Evolutionary conservation across 1,284 basidiomycete genomes (phyloP), one percentile per base, ranked within the genome.

Genomic region (Malassezia nana): DNA sequence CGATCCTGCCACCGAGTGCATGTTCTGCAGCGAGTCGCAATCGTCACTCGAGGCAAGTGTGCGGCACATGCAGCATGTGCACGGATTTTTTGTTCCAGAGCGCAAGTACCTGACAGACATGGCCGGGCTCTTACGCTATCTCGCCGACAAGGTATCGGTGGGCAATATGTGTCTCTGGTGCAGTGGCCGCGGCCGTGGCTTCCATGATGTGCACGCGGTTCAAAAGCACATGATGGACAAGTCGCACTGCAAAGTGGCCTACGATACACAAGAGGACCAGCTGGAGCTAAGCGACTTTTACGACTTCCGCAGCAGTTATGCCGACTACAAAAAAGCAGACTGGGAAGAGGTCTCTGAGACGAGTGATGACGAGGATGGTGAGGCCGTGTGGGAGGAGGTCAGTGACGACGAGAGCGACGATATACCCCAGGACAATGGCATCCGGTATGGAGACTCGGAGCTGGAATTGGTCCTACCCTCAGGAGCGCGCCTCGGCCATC

Each of bases 61-160:
- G 18, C 77, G 79, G 0, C 94, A 98, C 78, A 98, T 99, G 94
- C 82, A 84, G 29, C 75, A 76, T 39, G 76, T 76, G 0, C 94
- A 98, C 76, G 89, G 89, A 24, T 98, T 98, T 80, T 96, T 94
- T 79, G 80, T 99, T 56, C 94, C 94, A 40, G 92, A 98, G 63
- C 83, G 83, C 33, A 88, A 95, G 40, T 92, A 87, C 74, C 82
- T 98, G 58, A 78, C 86, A 62, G 89, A 98, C 75, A 75, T 86
- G 26, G 63, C 81, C 1, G 94, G 92, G 2, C 81, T 99, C 28
- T 77, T 96, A 52, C 77, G 78, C 1, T 90, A 94, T 75, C 81
- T 99, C 6, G 89, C 88, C 3, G 89, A 96, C 76, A 95, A 95
- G 76, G 83, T 98, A 35, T 84, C 86, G 0, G 82, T 94, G 15